phyloP scores from a whole-genome alignment of 2,329 filamentous ascomycete genomes.

The Penicillium sp. region DNA sequence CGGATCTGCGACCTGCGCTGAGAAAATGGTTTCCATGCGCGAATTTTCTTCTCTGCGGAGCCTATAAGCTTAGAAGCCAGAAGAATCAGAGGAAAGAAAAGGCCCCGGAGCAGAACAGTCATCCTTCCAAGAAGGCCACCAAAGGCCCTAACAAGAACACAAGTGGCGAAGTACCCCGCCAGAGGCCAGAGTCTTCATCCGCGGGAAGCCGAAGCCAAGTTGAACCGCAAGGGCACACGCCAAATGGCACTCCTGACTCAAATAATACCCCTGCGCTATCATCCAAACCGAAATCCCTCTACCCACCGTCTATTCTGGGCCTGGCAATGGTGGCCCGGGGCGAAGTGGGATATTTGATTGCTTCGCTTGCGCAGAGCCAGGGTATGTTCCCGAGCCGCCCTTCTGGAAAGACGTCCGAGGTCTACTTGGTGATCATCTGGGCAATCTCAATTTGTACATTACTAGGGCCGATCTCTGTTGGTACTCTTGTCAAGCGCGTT shows the following conservation, averaged over 20 bases:
- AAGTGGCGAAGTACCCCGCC: too few species aligned
- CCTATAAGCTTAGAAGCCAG: not conserved
- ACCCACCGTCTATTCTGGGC: constrained; percentile 65
- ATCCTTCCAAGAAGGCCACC: too few species aligned
- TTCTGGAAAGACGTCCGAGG: constrained; percentile 38
- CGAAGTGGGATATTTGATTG: constrained; percentile 76
- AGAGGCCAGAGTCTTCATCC: too few species aligned
- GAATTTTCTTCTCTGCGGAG: constrained; percentile 8
- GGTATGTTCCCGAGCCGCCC: constrained; percentile 43
- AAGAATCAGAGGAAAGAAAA: too few species aligned
- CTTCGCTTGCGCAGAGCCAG: constrained; percentile 60
- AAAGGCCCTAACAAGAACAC: not conserved
- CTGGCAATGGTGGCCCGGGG: constrained; percentile 72
- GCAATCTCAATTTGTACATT: constrained; percentile 57
- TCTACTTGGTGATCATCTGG: constrained; percentile 56
- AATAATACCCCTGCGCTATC: constrained; percentile 14
- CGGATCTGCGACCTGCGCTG: constrained; percentile 6
- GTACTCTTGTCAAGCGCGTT: constrained; percentile 49
- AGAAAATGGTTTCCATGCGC: constrained; percentile 4
- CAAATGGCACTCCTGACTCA: too few species aligned
- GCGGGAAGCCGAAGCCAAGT: too few species aligned
- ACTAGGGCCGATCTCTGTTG: constrained; percentile 54
- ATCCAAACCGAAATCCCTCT: constrained; percentile 59
- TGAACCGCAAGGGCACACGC: too few species aligned
- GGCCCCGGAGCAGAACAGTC: too few species aligned